Percentiles rank a stretch among this genome's conserved stretches.
phyloP scores from a whole-genome alignment of 2,329 filamentous ascomycete genomes.

The Byssochlamys sp. region DNA sequence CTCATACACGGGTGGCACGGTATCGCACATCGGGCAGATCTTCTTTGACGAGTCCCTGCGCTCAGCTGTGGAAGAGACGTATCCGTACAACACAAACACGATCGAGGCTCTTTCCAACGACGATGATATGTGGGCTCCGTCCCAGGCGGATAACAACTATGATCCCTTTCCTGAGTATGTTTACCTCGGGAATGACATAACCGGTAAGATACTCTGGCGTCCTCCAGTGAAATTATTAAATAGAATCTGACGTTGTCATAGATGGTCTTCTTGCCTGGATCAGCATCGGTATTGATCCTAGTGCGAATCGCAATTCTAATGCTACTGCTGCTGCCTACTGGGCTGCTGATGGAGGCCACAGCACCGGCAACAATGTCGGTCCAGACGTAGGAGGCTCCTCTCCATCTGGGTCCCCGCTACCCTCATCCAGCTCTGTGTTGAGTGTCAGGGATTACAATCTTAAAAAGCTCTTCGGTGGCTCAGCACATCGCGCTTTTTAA shows the following conservation, averaged over 20 bases:
- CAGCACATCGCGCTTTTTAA: background rate
- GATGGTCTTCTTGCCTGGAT: constrained; percentile 44
- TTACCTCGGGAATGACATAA: constrained; percentile 41
- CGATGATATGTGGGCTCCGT: constrained; percentile 34
- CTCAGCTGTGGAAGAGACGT: constrained; percentile 32
- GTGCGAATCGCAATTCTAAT: constrained; percentile 21
- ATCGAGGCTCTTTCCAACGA: constrained; percentile 30
- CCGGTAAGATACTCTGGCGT: constrained; percentile 2
- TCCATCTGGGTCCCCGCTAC: background rate
- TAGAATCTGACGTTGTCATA: background rate
- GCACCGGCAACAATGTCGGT: background rate
- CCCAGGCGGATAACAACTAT: constrained; percentile 35
- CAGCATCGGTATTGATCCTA: constrained; percentile 38
- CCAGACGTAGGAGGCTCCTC: background rate
- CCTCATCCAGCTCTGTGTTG: background rate
- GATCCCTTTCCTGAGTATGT: constrained; percentile 48
- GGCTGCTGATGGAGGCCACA: constrained; percentile 13
- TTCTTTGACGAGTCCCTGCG: constrained; percentile 43
- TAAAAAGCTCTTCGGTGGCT: background rate
- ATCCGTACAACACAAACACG: constrained; percentile 23
- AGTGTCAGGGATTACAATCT: background rate
- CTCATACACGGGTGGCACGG: constrained; percentile 36
- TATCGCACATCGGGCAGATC: constrained; percentile 43
- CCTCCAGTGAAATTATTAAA: background rate
- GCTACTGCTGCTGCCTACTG: constrained; percentile 15